phyloP scores from a whole-genome alignment of 2,329 filamentous ascomycete species.

The Whalleya microplaca region DNA sequence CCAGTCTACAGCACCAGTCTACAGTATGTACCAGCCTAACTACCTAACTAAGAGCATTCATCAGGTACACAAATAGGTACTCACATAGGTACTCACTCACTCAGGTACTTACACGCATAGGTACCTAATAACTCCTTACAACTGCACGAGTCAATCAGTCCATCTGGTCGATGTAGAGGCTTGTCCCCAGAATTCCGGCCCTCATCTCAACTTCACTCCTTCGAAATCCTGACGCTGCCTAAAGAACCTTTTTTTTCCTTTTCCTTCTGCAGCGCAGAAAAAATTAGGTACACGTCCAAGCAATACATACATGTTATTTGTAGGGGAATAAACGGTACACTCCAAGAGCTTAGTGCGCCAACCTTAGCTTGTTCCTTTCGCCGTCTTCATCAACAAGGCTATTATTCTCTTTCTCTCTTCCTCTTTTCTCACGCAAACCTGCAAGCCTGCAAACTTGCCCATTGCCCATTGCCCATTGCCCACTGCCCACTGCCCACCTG shows the following conservation, averaged over 20 bases:
- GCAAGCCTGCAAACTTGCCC: no score
- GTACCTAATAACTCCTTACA: no score
- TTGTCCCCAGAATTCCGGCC: not conserved
- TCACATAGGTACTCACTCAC: no score
- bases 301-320: constrained; percentile 14
- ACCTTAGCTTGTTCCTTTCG: constrained; percentile 20
- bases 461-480: constrained; percentile 8
- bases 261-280: constrained; percentile 25
- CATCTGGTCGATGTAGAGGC: no score
- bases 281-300: not conserved
- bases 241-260: constrained; percentile 8
- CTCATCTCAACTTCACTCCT: constrained; percentile 16
- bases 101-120: no score
- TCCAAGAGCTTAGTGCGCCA: constrained; percentile 5
- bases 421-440: constrained; percentile 3
- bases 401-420: constrained; percentile 8
- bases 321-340: constrained; percentile 5
- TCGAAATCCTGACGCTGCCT: constrained; percentile 5
- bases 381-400: constrained; percentile 8
- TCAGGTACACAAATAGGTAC: no score
- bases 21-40: no score
- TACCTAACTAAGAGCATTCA: no score
- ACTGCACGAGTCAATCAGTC: no score
- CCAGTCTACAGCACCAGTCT: no score
- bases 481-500: constrained; percentile 2